Evolutionary conservation across 208 protist species (phyloP).

Genomic region (Crithidia brevicula): DNA sequence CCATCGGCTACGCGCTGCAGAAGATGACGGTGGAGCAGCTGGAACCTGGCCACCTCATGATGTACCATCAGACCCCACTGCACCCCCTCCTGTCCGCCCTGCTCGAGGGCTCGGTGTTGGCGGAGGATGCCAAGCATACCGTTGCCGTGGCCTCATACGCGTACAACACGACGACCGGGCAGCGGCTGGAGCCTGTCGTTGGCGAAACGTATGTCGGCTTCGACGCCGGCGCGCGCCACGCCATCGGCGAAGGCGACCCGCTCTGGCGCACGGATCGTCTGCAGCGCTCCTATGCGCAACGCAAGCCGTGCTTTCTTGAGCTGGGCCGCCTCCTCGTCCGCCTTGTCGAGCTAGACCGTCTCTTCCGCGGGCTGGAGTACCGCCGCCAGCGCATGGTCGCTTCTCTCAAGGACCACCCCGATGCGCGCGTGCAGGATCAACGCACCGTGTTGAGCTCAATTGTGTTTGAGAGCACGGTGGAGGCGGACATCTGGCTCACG

Average conservation of each 20-base stretch:
- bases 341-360: constrained; percentile 77
- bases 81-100: constrained; percentile 75
- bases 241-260: constrained; percentile 69
- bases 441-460: constrained; percentile 50
- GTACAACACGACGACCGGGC: constrained; percentile 71
- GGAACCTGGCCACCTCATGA: constrained; percentile 81
- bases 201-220: constrained; percentile 74
- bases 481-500: constrained; percentile 81
- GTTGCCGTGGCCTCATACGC: constrained; percentile 68
- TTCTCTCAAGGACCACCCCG: constrained; percentile 55
- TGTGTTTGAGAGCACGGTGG: constrained; percentile 75
- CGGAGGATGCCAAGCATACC: constrained; percentile 58
- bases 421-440: constrained; percentile 71
- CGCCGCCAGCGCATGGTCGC: constrained; percentile 70
- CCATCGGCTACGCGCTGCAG: constrained; percentile 69
- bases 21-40: constrained; percentile 77
- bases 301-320: constrained; percentile 87
- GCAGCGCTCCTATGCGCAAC: constrained; percentile 46
- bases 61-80: constrained; percentile 80
- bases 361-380: constrained; percentile 75
- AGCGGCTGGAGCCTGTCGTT: constrained; percentile 65
- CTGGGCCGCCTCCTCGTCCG: constrained; percentile 78
- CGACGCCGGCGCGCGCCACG: constrained; percentile 32
- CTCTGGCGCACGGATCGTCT: constrained; percentile 44
- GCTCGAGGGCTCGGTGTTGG: constrained; percentile 61